These are phyloP conservation scores for Populus deltoides DNA, from an alignment of 345 rosid genomes.

Conservation along the genomic window DNA sequence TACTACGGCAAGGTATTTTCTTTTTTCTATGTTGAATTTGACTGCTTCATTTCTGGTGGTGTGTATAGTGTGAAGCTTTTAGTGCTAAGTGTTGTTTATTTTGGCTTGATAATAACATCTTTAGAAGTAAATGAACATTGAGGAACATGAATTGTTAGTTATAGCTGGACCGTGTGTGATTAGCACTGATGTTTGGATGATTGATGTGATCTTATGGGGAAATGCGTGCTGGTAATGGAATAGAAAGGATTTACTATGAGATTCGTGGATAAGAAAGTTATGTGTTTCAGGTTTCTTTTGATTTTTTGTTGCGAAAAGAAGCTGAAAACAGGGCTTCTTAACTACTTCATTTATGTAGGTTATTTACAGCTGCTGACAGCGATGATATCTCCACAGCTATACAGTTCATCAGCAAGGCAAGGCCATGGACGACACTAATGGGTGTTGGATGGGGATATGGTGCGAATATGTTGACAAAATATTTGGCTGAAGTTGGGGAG, in stretches of 20 bases:
- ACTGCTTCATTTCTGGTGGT: too few relatives aligned
- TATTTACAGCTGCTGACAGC: slow-evolving; percentile 96
- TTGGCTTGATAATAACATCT: not conserved
- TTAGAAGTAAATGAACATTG: not conserved
- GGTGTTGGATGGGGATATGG: slow-evolving; percentile 89
- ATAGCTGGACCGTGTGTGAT: not conserved
- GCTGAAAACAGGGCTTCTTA: slow-evolving; percentile 36
- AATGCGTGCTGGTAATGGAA: slow-evolving; percentile 3
- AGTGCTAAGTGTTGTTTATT: not conserved
- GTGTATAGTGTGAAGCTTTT: not conserved
- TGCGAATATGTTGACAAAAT: slow-evolving; percentile 86
- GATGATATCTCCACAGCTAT: slow-evolving; percentile 82
- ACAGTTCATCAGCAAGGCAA: slow-evolving; percentile 65
- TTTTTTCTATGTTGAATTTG: not conserved
- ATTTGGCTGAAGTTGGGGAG: slow-evolving; percentile 85
- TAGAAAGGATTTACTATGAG: not conserved
- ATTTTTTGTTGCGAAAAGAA: not conserved
- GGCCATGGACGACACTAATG: slow-evolving; percentile 89
- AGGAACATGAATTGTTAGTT: not conserved
- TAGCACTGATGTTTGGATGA: not conserved
- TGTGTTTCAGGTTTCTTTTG: slow-evolving; percentile 1
- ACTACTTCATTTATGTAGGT: slow-evolving; percentile 59
- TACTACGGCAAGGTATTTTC: slow-evolving; percentile 73
- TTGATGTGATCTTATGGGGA: not conserved
- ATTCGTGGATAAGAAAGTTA: not conserved